phyloP scores from a whole-genome alignment of 2,329 filamentous ascomycete genomes.

The Aspergillus sp. region DNA sequence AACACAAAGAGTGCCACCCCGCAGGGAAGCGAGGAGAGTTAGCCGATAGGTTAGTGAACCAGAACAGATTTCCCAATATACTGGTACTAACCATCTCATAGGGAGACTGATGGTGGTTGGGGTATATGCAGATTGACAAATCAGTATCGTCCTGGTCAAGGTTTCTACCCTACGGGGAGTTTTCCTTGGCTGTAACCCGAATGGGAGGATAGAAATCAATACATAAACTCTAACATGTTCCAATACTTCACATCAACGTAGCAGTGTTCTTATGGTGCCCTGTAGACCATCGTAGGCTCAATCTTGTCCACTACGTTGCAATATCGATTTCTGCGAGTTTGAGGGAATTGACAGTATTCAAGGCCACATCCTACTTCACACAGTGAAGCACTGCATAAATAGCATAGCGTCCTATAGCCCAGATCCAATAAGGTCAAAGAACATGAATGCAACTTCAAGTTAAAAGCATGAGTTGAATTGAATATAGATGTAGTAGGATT shows the following conservation, averaged over 20 bases:
- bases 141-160: constrained; percentile 18
- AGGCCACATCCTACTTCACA: too few relatives aligned
- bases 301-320: too few relatives aligned
- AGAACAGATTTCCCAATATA: too few relatives aligned
- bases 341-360: too few relatives aligned
- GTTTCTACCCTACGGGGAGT: constrained; percentile 21
- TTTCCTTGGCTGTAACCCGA: constrained; percentile 23
- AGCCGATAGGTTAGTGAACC: neutral
- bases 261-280: neutral
- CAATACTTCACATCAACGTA: neutral
- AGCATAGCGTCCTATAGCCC: too few relatives aligned
- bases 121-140: neutral
- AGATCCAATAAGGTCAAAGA: too few relatives aligned
- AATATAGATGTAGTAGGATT: too few relatives aligned
- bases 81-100: neutral
- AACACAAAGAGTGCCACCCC: constrained; percentile 6
- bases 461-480: too few relatives aligned
- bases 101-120: neutral
- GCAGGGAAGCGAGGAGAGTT: constrained; percentile 9
- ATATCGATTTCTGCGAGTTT: too few relatives aligned
- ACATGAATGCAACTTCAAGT: too few relatives aligned
- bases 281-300: too few relatives aligned
- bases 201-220: constrained; percentile 17
- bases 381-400: too few relatives aligned
- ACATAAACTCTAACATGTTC: neutral